Base-by-base conservation (phyloP, 352 stramenopile species). In the Globisporangium echinulatum region DNA sequence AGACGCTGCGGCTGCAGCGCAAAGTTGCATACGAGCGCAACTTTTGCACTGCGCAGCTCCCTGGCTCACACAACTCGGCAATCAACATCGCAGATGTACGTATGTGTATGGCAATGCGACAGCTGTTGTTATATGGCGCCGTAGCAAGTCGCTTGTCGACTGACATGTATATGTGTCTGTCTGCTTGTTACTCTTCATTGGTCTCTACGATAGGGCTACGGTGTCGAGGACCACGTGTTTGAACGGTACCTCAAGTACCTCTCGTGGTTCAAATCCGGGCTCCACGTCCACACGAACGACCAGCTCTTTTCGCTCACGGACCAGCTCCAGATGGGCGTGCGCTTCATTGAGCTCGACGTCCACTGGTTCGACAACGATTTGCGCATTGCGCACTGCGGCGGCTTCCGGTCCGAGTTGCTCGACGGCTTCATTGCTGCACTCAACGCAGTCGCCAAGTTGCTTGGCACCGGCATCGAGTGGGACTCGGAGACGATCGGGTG, bases 401-500 rank as follows among this genome's bases (percentile, higher is more conserved):
- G 79, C 37, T 88, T 87, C 52, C 66, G 70, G 54, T 87, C 70
- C 15, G 59, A 67, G 5, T 54, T 96, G 56, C 59, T 92, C 56
- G 68, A 88, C 54, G 61, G 75, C 0, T 64, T 94, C 53, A 79
- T 96, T 49, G 66, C 62, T 14, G 74, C 75, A 38, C 79, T 96
- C 52, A 92, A 88, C 62, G 63, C 68, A 15, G 72, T 87, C 40
- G 77, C 72, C 15, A 77, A 82, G 49, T 68, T 75, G 38, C 64
- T 87, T 17, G 75, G 75, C 9, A 79, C 71, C 5, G 58, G 75
- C 40, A 88, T 90, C 59, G 56, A 87, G 53, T 90, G 79, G 72
- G 80, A 90, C 57, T 85, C 80, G 17, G 63, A 72, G 51, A 90
- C 80, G 3, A 86, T 90, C 40, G 80, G 77, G 1, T 90, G 80